phyloP scores from a whole-genome alignment of 2,329 filamentous ascomycete species.

The Endocalyx cinctus region DNA sequence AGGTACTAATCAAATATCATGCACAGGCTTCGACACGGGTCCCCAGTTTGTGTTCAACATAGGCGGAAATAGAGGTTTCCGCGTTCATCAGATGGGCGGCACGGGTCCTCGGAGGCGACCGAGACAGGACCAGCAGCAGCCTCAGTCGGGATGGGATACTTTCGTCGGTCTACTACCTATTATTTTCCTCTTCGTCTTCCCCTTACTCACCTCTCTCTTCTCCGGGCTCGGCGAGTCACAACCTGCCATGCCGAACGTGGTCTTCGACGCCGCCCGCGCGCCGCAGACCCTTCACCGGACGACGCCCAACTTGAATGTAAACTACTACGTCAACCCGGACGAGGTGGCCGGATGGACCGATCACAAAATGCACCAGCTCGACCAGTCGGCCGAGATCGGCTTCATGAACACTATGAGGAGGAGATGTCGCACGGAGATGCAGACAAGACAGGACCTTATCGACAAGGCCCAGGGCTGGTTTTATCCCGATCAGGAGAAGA shows the following conservation, averaged over 20 bases:
- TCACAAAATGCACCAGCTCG: conserved; percentile 68
- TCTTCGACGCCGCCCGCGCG: conserved; percentile 65
- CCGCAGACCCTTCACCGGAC: conserved; percentile 72
- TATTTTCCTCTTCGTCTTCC: conserved; percentile 81
- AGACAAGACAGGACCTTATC: conserved; percentile 59
- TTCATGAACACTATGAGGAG: conserved; percentile 64
- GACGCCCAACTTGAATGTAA: conserved; percentile 65
- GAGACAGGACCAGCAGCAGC: conserved; percentile 48
- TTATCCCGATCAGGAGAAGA: conserved; percentile 72
- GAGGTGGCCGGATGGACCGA: conserved; percentile 69
- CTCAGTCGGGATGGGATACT: conserved; percentile 49
- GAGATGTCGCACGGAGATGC: conserved; percentile 71
- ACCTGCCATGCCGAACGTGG: conserved; percentile 61
- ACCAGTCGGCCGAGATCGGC: conserved; percentile 69
- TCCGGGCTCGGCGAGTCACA: conserved; percentile 46
- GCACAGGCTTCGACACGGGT: conserved; percentile 65
- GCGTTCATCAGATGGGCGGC: conserved; percentile 94
- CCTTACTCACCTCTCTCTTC: conserved; percentile 77
- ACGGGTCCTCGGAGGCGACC: conserved; percentile 71
- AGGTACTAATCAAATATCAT: too few species aligned
- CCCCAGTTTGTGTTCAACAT: conserved; percentile 95
- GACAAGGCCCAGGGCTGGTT: conserved; percentile 87
- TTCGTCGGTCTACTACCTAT: conserved; percentile 79
- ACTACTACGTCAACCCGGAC: conserved; percentile 79
- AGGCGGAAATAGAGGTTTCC: conserved; percentile 82